Evolutionary conservation across 306 rosid species (phyloP), one percentile per base, ranked within the genome.

Genomic region (Fragaria ananassa): DNA sequence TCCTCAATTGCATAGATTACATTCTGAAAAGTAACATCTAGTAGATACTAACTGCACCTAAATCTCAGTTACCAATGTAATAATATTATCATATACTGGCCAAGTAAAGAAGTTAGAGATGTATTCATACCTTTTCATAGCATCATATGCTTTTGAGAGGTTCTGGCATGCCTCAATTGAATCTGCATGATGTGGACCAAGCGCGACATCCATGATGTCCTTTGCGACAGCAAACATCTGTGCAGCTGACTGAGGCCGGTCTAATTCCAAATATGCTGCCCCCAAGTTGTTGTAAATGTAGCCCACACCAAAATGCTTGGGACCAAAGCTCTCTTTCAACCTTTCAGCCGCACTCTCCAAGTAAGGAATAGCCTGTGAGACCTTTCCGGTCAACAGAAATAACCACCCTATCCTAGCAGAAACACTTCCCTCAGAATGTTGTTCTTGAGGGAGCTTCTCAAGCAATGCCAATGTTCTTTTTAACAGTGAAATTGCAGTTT

Each of bases 381-480:
- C 98, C 89, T 94, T 90, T 46, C 97, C 97, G 0, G 96, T 94
- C 82, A 91, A 75, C 86, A 94, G 83, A 44, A 91, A 86, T 44
- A 94, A 83, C 97, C 98, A 94, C 72, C 97, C 98, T 80, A 94
- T 75, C 88, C 93, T 89, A 41, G 97, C 98, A 65, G 93, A 90
- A 56, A 91, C 88, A 83, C 93, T 90, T 63, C 97, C 98, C 81
- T 89, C 98, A 0, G 93, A 87, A 70, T 91, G 97, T 82, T 94
- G 96, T 84, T 91, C 98, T 80, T 94, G 97, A 3, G 98, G 95
- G 25, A 90, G 86, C 83, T 82, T 94, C 90, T 91, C 97, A 46
- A 91, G 89, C 89, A 94, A 70, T 70, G 86, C 84, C 47, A 89
- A 81, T 21, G 98, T 68, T 76, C 87, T 89, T 85, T 91, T 91